Percentiles rank a stretch among this genome's conserved stretches.
phyloP scores from a whole-genome alignment of 192 early-diverging fungal genomes.

The Podila epicladia region DNA sequence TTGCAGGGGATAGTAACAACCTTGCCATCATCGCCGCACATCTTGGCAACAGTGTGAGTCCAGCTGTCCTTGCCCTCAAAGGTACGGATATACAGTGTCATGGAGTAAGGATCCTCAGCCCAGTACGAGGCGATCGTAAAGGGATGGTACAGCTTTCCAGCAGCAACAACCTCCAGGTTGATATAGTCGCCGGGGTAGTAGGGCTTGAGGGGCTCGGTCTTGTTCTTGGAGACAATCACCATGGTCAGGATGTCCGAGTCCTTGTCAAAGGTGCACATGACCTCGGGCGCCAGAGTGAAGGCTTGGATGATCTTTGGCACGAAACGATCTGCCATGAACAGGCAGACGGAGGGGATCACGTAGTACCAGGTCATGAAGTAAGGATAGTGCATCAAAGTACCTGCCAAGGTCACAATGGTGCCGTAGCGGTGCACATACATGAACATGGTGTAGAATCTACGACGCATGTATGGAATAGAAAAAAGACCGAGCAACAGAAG shows the following conservation, averaged over 20 bases:
- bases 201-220: conserved; percentile 14
- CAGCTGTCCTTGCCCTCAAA: conserved; percentile 8
- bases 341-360: background rate
- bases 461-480: background rate
- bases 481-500: background rate
- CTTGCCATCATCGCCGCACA: background rate
- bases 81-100: conserved; percentile 12
- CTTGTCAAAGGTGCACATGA: conserved; percentile 6
- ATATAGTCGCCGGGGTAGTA: conserved; percentile 28
- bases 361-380: conserved; percentile 5
- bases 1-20: conserved; percentile 1
- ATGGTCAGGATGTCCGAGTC: conserved; percentile 12
- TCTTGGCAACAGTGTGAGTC: conserved; percentile 1
- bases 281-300: background rate
- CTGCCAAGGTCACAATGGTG: background rate
- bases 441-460: background rate
- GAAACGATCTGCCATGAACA: conserved; percentile 17
- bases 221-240: background rate
- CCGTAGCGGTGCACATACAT: conserved; percentile 1
- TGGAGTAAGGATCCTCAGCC: conserved; percentile 23
- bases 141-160: conserved; percentile 8
- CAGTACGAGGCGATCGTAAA: conserved; percentile 26
- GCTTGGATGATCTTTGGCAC: conserved; percentile 16
- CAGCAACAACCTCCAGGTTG: background rate
- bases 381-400: background rate